These are phyloP conservation scores for Diaporthe caulivora DNA, from an alignment of 2,329 filamentous ascomycete genomes.

Conservation along the genomic window DNA sequence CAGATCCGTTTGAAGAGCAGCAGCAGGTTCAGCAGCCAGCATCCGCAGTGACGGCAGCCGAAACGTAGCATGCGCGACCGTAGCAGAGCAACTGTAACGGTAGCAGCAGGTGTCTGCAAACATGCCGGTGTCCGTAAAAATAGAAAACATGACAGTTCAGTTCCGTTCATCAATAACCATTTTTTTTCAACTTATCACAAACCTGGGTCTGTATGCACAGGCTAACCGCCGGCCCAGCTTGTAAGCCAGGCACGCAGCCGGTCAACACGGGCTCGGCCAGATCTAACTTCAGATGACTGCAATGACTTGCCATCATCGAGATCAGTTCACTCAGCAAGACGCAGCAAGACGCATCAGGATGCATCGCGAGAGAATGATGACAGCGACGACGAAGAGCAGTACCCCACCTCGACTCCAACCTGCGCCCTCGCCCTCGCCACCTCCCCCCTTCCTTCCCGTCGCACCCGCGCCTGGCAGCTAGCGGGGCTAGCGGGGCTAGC, in stretches of 20 bases:
- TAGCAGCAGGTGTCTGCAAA: background rate
- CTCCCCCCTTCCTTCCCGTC: no score
- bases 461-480: background rate
- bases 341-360: no score
- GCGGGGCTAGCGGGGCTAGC: no score
- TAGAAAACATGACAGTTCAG: background rate
- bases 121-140: no score
- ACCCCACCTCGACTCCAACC: background rate
- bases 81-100: background rate
- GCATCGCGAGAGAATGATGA: no score
- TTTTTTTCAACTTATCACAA: background rate
- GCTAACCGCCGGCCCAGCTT: constrained; percentile 5
- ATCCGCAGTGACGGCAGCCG: background rate
- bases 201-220: background rate
- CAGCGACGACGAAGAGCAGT: background rate
- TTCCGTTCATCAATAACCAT: background rate
- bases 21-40: background rate
- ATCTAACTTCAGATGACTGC: background rate
- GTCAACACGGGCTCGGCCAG: background rate
- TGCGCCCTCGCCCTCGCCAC: no score
- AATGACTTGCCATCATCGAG: background rate
- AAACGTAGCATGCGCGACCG: background rate
- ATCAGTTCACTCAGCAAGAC: no score
- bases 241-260: background rate
- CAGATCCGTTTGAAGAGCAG: constrained; percentile 19